A percentile compares a stretch with the other conserved stretches of the same genome.
phyloP scores from a whole-genome alignment of 2,329 filamentous ascomycete genomes.

The Colletotrichum liaoningense region DNA sequence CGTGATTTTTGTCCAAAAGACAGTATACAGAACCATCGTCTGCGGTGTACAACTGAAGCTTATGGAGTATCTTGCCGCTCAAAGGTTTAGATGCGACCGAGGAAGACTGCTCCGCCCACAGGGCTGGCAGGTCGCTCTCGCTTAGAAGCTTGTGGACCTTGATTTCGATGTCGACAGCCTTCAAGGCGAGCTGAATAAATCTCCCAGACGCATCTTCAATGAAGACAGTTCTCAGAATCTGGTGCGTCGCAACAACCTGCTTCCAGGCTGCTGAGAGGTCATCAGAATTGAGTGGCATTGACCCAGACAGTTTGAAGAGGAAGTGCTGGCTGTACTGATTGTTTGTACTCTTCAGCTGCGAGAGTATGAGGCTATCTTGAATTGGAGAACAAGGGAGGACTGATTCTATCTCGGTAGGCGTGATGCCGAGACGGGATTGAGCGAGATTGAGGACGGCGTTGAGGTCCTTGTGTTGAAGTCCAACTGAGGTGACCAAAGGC shows the following conservation, averaged over 20 bases:
- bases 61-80: not conserved
- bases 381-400: slow-evolving; percentile 23
- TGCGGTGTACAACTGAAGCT: not conserved
- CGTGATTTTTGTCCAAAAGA: slow-evolving; percentile 19
- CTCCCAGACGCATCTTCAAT: not conserved
- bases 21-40: slow-evolving; percentile 3
- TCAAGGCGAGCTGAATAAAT: not conserved
- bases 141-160: not conserved
- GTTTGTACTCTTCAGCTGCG: not conserved
- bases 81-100: not conserved
- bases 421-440: not conserved
- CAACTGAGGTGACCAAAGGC: not conserved
- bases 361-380: slow-evolving; percentile 26
- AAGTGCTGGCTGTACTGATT: slow-evolving; percentile 13
- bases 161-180: not conserved
- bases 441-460: not conserved
- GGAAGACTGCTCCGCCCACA: not conserved
- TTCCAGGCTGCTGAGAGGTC: slow-evolving; percentile 12
- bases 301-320: slow-evolving; percentile 7
- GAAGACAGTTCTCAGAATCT: slow-evolving; percentile 9
- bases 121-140: not conserved
- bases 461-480: not conserved
- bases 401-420: not conserved
- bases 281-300: not conserved
- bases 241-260: not conserved